phyloP scores from a whole-genome alignment of 2,329 filamentous ascomycete genomes.

The Cladobotryum protrusum region DNA sequence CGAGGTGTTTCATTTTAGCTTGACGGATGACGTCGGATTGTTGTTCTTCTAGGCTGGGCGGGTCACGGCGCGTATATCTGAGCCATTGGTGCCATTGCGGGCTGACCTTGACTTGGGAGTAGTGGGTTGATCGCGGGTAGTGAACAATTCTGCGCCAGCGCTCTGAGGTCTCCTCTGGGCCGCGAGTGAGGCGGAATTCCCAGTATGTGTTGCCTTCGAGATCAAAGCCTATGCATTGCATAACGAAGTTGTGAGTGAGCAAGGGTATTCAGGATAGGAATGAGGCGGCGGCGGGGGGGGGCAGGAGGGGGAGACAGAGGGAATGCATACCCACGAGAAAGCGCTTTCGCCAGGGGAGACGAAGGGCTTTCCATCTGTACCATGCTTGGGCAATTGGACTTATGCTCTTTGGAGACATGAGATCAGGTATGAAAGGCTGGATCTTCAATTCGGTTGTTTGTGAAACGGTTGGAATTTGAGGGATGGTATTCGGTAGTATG shows the following conservation, averaged over 20 bases:
- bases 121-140: conserved; percentile 49
- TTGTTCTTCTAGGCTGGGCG: conserved; percentile 55
- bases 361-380: conserved; percentile 57
- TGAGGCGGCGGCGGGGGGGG: background rate
- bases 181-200: conserved; percentile 53
- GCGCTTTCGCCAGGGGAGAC: conserved; percentile 57
- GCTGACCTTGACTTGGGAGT: conserved; percentile 49
- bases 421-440: background rate
- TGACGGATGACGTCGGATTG: conserved; percentile 46
- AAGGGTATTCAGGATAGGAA: background rate
- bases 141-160: conserved; percentile 58
- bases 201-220: conserved; percentile 63
- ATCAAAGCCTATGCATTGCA: conserved; percentile 46
- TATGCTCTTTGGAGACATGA: conserved; percentile 33
- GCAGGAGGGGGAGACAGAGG: background rate
- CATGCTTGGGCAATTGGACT: conserved; percentile 38
- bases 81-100: conserved; percentile 66
- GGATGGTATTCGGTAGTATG: background rate
- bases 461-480: background rate
- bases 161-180: conserved; percentile 22
- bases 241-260: too few relatives aligned
- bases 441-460: too few relatives aligned
- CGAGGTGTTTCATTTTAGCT: conserved; percentile 48
- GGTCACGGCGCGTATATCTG: conserved; percentile 48
- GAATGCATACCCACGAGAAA: conserved; percentile 51